Evolutionary conservation across 495 filamentous ascomycete genomes (phyloP).

Genomic region (Jackrogersella minutella): DNA sequence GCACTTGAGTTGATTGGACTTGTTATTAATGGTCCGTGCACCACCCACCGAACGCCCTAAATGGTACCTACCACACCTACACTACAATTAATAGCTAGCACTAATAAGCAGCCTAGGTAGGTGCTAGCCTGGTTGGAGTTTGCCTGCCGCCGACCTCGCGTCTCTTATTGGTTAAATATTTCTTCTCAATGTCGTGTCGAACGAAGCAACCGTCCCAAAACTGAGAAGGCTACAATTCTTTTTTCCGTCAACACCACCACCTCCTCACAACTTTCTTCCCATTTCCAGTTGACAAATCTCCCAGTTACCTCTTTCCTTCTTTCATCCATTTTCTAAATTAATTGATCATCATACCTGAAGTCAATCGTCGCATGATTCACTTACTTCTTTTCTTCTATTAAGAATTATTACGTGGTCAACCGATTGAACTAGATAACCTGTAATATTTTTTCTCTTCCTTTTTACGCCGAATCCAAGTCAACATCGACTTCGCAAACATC

Average conservation of each 20-base stretch:
- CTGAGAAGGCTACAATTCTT: constrained; percentile 37
- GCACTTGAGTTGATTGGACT: background rate
- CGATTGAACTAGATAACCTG: constrained; percentile 14
- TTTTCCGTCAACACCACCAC: constrained; percentile 6
- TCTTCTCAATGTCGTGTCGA: constrained; percentile 22
- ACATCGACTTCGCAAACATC: constrained; percentile 1
- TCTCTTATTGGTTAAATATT: constrained; percentile 36
- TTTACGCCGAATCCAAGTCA: constrained; percentile 31
- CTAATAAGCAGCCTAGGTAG: too few species aligned
- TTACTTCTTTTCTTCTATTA: background rate
- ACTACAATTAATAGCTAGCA: too few species aligned
- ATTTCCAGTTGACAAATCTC: background rate
- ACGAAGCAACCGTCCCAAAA: background rate
- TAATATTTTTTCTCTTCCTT: background rate
- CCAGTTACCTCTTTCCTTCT: too few species aligned
- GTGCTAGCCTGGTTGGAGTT: constrained; percentile 12
- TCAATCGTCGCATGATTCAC: background rate
- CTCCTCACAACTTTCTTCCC: constrained; percentile 4
- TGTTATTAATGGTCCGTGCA: background rate
- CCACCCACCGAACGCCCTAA: background rate
- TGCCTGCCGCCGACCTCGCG: constrained; percentile 29
- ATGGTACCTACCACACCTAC: background rate
- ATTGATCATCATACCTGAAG: background rate
- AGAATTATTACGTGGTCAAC: background rate
- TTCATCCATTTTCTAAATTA: too few species aligned